Base-by-base conservation (phyloP, 2,329 filamentous ascomycete genomes). In the Gremmenia infestans region DNA sequence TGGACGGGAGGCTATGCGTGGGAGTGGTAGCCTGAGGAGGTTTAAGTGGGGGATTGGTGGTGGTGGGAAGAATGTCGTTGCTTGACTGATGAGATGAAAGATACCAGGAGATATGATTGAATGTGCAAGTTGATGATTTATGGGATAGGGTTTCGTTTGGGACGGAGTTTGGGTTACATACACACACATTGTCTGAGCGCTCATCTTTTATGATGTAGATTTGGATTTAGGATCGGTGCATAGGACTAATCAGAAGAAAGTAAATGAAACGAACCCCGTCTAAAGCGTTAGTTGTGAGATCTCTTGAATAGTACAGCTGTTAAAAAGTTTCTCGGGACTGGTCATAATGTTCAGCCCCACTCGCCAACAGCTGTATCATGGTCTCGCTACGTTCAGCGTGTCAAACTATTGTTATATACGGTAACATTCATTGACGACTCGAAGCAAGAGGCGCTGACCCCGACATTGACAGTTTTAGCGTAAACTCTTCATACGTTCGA, bases 11-110 rank as follows among this genome's bases (percentile, higher is more conserved):
- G 61, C 62, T 19, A 61, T 58, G 8, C 60, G 58, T 1, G 64
- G 65, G 2, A 63, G 59, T 1, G 65, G 65, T 0, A 62, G 59
- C 8, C 57, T 70, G 39, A 63, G 61, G 42, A 62, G 60, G 25
- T 70, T 69, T 22, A 66, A 62, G 32, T 69, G 67, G 67, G 64
- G 66, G 5, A 65, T 63, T 43, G 61, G 64, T 12, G 62, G 63
- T 3, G 62, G 59, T 15, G 62, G 59, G 8, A 62, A 60, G 53
- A 63, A 61, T 42, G 56, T 68, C 47, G 63, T 66, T 60, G 63
- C 65, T 49, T 65, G 48, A 57, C 17, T n/a, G 15, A 17, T 42
- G 39, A n/a, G 17, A 11, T 42, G 8, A 11, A 2, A 15, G 39
- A 42, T n/a, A 8, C 15, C 39, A 42, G 17, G 17, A 17, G 15